Conservation (phyloP, 179 eudicot species). For the Beta macrorhiza region DNA sequence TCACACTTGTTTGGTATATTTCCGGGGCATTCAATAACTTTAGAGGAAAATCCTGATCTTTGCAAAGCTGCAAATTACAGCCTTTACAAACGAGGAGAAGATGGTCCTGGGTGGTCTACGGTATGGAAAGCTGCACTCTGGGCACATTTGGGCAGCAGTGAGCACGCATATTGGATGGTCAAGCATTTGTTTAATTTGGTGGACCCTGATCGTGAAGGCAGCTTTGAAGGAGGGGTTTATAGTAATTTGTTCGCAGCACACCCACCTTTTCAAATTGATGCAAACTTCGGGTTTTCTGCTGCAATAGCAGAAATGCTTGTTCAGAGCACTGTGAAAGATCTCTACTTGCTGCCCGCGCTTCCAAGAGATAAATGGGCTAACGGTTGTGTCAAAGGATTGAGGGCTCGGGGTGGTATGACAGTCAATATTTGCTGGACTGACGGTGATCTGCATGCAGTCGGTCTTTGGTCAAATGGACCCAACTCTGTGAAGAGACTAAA, state of each 20-base stretch:
- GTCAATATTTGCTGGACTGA: constrained; percentile 73
- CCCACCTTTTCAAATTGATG: constrained; percentile 95
- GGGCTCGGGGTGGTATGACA: constrained; percentile 72
- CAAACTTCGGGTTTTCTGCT: constrained; percentile 81
- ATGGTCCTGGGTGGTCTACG: constrained; percentile 96
- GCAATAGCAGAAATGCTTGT: constrained; percentile 86
- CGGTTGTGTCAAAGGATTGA: constrained; percentile 82
- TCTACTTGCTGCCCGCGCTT: constrained; percentile 77
- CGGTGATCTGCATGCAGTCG: constrained; percentile 68
- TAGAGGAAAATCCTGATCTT: constrained; percentile 65
- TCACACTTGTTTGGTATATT: constrained; percentile 80
- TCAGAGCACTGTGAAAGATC: constrained; percentile 74
- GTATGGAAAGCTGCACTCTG: constrained; percentile 80
- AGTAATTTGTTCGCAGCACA: constrained; percentile 82
- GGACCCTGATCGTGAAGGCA: constrained; percentile 60
- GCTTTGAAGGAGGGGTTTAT: constrained; percentile 80
- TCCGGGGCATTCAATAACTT: constrained; percentile 77
- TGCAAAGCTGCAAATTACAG: constrained; percentile 71
- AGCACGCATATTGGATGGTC: constrained; percentile 75
- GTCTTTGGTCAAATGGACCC: constrained; percentile 46
- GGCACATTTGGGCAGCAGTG: constrained; percentile 73
- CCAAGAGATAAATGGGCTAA: constrained; percentile 77
- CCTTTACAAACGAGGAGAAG: constrained; percentile 71
- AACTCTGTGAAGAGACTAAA: constrained; percentile 45
- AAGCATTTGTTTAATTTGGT: constrained; percentile 77